These are phyloP conservation scores for Wallacemonas sp. DNA, from an alignment of 208 protist genomes.

Conservation along the genomic window DNA sequence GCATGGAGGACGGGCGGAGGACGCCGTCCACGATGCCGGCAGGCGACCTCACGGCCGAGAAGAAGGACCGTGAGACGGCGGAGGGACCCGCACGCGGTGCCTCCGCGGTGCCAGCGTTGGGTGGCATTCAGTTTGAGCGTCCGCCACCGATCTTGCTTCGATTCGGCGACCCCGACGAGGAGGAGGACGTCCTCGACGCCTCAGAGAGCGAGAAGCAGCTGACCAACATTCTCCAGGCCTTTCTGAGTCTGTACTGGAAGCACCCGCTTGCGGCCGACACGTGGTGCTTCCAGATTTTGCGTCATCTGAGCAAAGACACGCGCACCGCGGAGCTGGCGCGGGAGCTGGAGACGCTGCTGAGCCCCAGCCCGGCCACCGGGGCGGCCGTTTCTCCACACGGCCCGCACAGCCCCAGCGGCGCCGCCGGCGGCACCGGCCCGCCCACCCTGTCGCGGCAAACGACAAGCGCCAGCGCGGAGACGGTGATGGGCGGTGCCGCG, in stretches of 20 bases:
- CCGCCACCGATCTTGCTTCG: background rate
- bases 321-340: conserved; percentile 25
- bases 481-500: background rate
- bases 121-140: background rate
- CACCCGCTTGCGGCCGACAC: conserved; percentile 38
- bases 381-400: too few species aligned
- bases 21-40: too few species aligned
- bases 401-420: too few species aligned
- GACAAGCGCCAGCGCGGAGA: too few species aligned
- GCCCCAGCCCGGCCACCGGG: background rate
- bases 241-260: conserved; percentile 34
- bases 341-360: conserved; percentile 19
- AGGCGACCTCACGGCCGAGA: too few species aligned
- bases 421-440: too few species aligned
- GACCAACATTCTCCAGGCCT: conserved; percentile 39
- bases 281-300: conserved; percentile 29
- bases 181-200: conserved; percentile 9
- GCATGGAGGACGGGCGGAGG: too few species aligned
- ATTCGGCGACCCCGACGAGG: conserved; percentile 13
- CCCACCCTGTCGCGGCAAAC: too few species aligned
- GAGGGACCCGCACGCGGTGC: too few species aligned
- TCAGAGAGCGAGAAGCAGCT: conserved; percentile 13
- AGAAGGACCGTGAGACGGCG: too few species aligned
- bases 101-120: too few species aligned
- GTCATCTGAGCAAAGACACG: conserved; percentile 30